A percentile compares a stretch with the other conserved stretches of the same genome.
Conservation (phyloP, 495 filamentous ascomycete species). For the Friedmanniomyces simplex region DNA sequence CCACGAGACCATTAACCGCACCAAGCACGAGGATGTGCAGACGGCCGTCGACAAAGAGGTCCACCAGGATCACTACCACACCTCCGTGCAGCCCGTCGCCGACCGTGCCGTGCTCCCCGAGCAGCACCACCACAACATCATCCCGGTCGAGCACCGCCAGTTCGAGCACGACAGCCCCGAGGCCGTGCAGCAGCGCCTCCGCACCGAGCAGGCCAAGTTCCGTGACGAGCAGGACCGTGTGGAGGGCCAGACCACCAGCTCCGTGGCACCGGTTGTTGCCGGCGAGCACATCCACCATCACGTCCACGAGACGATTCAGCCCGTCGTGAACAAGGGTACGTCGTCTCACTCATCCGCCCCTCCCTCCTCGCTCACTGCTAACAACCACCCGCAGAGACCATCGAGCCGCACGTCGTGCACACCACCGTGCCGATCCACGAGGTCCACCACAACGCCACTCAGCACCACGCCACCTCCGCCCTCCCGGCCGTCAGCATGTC, state of each 20-base stretch:
- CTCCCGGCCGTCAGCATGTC: conserved; percentile 51
- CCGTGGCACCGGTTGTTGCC: conserved; percentile 37
- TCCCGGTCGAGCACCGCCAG: conserved; percentile 44
- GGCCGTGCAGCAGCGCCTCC: conserved; percentile 35
- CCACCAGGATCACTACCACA: conserved; percentile 37
- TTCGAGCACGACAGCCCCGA: conserved; percentile 44
- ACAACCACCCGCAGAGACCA: conserved; percentile 35
- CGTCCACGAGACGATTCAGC: conserved; percentile 54
- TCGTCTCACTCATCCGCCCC: background rate
- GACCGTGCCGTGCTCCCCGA: conserved; percentile 31
- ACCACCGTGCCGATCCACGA: conserved; percentile 60
- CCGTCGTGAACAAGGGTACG: conserved; percentile 47
- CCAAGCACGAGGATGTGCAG: conserved; percentile 42
- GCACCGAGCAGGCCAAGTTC: conserved; percentile 41
- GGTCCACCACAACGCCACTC: conserved; percentile 42
- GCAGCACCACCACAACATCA: conserved; percentile 33
- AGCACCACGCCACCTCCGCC: conserved; percentile 45
- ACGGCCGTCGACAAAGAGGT: conserved; percentile 54
- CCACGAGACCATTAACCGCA: conserved; percentile 44
- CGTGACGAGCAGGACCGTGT: conserved; percentile 37
- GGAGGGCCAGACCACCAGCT: conserved; percentile 39
- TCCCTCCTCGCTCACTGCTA: background rate
- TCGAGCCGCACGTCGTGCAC: conserved; percentile 55
- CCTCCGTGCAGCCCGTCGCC: conserved; percentile 32
- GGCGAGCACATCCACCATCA: conserved; percentile 55